A percentile compares a stretch with the other conserved stretches of the same genome.
Evolutionary conservation across 148 eudicot genomes (phyloP).

Genomic region (Vaccinium vitisidaea): DNA sequence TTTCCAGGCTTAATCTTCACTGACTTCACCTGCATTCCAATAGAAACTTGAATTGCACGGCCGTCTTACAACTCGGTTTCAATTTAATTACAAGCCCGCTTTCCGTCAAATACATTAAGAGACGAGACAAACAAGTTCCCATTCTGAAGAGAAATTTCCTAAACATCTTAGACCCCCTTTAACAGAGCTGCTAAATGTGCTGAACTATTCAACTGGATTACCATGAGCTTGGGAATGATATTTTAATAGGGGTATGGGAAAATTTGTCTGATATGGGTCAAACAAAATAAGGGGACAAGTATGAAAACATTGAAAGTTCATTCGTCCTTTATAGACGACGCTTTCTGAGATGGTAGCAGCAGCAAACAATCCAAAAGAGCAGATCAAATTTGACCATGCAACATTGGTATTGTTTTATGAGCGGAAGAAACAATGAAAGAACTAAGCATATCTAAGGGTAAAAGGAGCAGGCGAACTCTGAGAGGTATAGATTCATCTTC

Average conservation of each 20-base stretch:
- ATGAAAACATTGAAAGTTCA: background rate
- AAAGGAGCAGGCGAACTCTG: background rate
- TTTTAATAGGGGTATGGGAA: background rate
- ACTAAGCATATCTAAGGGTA: background rate
- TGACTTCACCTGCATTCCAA: slow-evolving; percentile 74
- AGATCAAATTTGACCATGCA: background rate
- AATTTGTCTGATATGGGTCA: background rate
- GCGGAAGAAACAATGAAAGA: background rate
- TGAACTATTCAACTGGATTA: background rate
- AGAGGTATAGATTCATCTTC: background rate
- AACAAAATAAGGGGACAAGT: background rate
- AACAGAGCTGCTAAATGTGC: background rate
- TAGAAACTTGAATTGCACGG: background rate
- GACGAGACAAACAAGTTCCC: background rate
- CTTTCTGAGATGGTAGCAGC: background rate
- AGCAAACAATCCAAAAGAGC: background rate
- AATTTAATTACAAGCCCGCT: background rate
- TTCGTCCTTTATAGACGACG: background rate
- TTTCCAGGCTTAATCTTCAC: slow-evolving; percentile 94
- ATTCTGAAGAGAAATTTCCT: background rate
- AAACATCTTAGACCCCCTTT: background rate
- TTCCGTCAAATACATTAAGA: background rate
- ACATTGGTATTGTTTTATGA: background rate
- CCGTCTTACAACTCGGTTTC: background rate
- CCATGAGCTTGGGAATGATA: background rate